These are phyloP conservation scores for Daldinia caldariorum DNA, from an alignment of 495 filamentous ascomycete species.

Conservation along the genomic window DNA sequence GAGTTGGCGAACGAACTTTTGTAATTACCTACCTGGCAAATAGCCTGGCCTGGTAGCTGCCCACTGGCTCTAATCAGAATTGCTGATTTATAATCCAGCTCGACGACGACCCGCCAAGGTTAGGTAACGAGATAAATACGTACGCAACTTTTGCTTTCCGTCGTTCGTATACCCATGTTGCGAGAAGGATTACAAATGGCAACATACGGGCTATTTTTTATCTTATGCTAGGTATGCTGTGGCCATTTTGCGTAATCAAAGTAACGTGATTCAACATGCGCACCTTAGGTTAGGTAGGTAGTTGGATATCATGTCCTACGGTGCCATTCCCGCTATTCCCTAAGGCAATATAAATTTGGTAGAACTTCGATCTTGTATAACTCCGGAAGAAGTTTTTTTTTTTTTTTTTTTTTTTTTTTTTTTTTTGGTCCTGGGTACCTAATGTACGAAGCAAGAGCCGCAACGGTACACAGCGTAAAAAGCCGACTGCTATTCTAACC, in stretches of 20 bases:
- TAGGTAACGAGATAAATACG: no score
- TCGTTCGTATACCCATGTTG: conserved; percentile 33
- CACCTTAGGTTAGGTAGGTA: no score
- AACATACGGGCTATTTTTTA: no score
- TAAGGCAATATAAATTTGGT: no score
- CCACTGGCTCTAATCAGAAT: neutral
- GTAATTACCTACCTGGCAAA: no score
- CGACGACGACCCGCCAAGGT: neutral
- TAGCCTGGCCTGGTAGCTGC: neutral
- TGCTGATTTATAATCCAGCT: conserved; percentile 29
- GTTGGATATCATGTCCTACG: no score
- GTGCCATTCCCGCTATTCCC: no score
- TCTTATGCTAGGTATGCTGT: neutral
- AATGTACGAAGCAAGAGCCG: neutral
- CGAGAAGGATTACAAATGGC: conserved; percentile 28
- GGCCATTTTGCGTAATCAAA: neutral
- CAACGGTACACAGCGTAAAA: neutral
- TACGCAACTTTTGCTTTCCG: neutral
- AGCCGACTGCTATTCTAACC: no score
- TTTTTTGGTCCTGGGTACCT: no score
- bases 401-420: no score
- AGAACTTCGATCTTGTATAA: neutral
- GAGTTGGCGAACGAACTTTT: conserved; percentile 19
- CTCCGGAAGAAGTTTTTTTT: neutral
- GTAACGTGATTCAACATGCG: no score